Evolutionary conservation across 768 basidiomycete genomes (phyloP), one percentile per base, ranked within the genome.

Genomic region (Serendipita sp.): DNA sequence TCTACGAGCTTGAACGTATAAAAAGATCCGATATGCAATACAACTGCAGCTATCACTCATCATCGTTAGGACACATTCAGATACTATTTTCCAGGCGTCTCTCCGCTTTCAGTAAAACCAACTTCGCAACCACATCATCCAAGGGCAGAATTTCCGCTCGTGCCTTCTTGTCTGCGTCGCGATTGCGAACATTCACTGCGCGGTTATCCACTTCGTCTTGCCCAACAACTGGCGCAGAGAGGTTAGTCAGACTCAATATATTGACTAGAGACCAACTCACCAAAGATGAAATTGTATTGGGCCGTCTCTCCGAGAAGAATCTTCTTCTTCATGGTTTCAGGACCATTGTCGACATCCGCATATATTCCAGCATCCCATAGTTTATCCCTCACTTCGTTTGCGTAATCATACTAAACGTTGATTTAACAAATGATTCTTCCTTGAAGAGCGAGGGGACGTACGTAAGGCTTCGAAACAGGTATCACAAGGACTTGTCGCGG

Each of bases 221-320:
- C 30, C 96, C 96, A 62, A 98, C 95, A 64, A 98, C 95, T 96
- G 68, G 16, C 62, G 44, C 38, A 45, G 67, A n/a, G n/a, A n/a
- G 61, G 28, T 17, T 38, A 50, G 60, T 17, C 38, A 63, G 26
- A 14, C 33, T 60, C 7, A 65, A 53, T 5, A 42, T 30, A 51
- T 58, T 17, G 16, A 63, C n/a, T 42, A 43, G 34, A 48, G 20
- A 22, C 17, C 3, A 38, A 73, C 84, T 62, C 65, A 96, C 94
- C 92, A 66, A 98, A 80, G 68, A 97, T 91, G 72, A 96, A 97
- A 75, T 98, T 98, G 75, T 95, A 96, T 72, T 97, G 95, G 33
- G 93, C 90, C 66, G 95, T 83, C 75, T 99, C 94, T 22, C 90
- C 94, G 71, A 98, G 97, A 30, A 94, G 81, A 69, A 99, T 90